A percentile compares a stretch with the other conserved stretches of the same genome.
Conservation (phyloP, 768 basidiomycete genomes). For the Ephemerocybe angulata region DNA sequence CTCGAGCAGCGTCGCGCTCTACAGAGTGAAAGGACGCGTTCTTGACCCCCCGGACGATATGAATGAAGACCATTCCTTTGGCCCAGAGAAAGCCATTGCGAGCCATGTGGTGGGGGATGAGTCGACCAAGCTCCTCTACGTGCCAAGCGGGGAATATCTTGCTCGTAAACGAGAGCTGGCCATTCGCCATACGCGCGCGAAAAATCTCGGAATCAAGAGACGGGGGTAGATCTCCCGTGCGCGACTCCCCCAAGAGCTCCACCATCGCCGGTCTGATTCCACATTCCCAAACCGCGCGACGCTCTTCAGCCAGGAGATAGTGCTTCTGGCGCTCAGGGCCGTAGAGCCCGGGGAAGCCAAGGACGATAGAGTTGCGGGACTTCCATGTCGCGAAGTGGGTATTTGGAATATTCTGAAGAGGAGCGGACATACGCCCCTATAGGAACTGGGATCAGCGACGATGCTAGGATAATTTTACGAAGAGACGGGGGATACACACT, state of each 20-base stretch:
- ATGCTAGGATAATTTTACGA: no score
- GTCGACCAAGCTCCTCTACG: background rate
- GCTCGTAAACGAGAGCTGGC: background rate
- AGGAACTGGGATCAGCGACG: no score
- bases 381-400: background rate
- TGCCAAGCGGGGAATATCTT: background rate
- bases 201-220: background rate
- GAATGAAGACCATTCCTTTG: constrained; percentile 7
- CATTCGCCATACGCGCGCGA: background rate
- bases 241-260: background rate
- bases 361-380: background rate
- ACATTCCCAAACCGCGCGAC: background rate
- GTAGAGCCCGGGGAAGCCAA: background rate
- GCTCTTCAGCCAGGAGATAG: background rate
- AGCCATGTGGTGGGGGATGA: background rate
- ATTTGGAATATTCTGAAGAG: constrained; percentile 2
- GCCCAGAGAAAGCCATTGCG: constrained; percentile 2
- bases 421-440: background rate
- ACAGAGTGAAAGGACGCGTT: constrained; percentile 4
- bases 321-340: background rate
- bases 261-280: constrained; percentile 1
- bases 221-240: background rate
- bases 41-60: constrained; percentile 12
- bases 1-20: background rate
- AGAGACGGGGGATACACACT: background rate